Evolutionary conservation across 345 rosid species (phyloP).

Genomic region (Limnanthes douglasii): DNA sequence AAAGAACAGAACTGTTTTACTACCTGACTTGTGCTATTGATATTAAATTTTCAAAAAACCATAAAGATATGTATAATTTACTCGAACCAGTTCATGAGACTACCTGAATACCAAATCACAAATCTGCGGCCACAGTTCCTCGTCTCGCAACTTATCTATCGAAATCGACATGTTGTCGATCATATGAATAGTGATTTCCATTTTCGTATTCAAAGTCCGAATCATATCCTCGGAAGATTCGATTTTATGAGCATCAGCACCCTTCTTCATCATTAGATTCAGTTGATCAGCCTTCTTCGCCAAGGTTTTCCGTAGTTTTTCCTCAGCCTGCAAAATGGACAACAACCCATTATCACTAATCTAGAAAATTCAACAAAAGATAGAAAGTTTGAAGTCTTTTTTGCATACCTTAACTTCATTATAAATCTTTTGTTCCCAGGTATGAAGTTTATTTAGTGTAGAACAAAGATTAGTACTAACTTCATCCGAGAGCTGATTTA

Average conservation of each 20-base stretch:
- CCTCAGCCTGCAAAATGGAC: conserved; percentile 33
- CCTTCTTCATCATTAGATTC: conserved; percentile 25
- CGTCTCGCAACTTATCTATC: conserved; percentile 41
- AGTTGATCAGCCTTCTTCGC: conserved; percentile 33
- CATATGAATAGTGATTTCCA: conserved; percentile 44
- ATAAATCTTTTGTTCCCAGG: conserved; percentile 73
- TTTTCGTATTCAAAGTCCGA: conserved; percentile 28
- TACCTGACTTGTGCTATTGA: too few species aligned
- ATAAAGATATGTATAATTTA: too few species aligned
- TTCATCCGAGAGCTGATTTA: conserved; percentile 11
- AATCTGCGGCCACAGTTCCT: conserved; percentile 51
- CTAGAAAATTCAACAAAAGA: background rate
- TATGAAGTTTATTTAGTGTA: conserved; percentile 31
- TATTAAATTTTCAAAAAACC: too few species aligned
- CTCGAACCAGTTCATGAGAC: too few species aligned
- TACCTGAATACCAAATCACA: conserved; percentile 38
- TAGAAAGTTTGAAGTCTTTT: background rate
- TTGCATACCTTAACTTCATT: conserved; percentile 49
- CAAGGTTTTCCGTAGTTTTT: conserved; percentile 32
- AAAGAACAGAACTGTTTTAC: too few species aligned
- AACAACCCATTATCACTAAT: background rate
- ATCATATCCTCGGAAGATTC: conserved; percentile 22
- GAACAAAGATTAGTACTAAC: conserved; percentile 32
- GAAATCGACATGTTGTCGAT: conserved; percentile 34
- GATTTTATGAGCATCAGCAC: conserved; percentile 20